Percentiles rank a stretch among this genome's conserved stretches.
phyloP scores from a whole-genome alignment of 2,329 filamentous ascomycete genomes.

The Venturia effusa region DNA sequence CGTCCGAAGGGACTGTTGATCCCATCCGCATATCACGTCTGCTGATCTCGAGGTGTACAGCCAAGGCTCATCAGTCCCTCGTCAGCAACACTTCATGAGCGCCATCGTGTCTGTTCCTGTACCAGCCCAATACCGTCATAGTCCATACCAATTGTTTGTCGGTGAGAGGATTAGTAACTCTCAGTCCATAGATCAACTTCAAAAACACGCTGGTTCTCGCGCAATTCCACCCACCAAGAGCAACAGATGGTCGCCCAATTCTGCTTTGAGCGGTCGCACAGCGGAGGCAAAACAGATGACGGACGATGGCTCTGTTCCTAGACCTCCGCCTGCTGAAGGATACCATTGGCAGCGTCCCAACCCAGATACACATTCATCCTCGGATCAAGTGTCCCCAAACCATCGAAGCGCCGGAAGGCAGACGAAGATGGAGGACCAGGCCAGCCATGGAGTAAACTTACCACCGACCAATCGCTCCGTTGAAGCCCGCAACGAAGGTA shows the following conservation, averaged over 20 bases:
- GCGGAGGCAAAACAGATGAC: slow-evolving; percentile 10
- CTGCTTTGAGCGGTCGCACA: not conserved
- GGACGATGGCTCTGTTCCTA: slow-evolving; percentile 4
- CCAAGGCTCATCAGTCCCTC: not conserved
- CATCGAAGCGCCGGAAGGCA: not conserved
- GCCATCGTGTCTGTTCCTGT: slow-evolving; percentile 3
- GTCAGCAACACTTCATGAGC: slow-evolving; percentile 1
- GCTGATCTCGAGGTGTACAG: not conserved
- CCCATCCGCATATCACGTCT: not conserved
- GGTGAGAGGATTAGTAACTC: not conserved
- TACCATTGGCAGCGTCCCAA: not conserved
- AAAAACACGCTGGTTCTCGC: not conserved
- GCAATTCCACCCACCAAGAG: not conserved
- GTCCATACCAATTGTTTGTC: not conserved
- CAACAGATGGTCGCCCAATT: slow-evolving; percentile 5
- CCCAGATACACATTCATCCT: not conserved
- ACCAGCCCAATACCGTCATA: not conserved
- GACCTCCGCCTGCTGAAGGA: not conserved
- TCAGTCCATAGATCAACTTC: not conserved
- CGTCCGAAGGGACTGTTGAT: not conserved
- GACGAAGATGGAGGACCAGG: not conserved
- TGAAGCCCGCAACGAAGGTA: not conserved
- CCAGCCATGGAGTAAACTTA: not conserved
- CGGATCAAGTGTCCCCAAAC: not conserved
- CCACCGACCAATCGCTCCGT: not conserved